Conservation (phyloP, 306 rosid species). For the Boehmeria nivea region DNA sequence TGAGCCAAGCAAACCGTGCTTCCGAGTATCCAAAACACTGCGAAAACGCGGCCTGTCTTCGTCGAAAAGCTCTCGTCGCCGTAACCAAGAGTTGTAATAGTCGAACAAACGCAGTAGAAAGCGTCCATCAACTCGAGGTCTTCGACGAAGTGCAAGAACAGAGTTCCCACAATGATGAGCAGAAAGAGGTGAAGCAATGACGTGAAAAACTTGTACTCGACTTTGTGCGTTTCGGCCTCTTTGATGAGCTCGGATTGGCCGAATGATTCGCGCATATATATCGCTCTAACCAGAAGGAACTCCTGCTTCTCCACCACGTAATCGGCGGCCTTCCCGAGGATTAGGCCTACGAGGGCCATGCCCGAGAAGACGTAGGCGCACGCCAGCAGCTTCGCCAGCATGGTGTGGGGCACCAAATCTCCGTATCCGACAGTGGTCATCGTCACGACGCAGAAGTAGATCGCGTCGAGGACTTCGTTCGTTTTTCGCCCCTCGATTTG, state of each 20-base stretch:
- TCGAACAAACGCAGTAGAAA: slow-evolving; percentile 74
- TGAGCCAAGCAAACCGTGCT: slow-evolving; percentile 82
- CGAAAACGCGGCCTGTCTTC: slow-evolving; percentile 51
- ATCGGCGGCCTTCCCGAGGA: slow-evolving; percentile 75
- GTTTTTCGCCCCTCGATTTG: slow-evolving; percentile 59
- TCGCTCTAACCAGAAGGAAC: slow-evolving; percentile 43
- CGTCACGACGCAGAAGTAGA: slow-evolving; percentile 81
- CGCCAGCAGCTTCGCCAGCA: slow-evolving; percentile 61
- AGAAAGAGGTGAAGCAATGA: slow-evolving; percentile 30
- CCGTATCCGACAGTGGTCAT: slow-evolving; percentile 93
- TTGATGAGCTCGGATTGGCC: slow-evolving; percentile 33
- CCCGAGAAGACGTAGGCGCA: slow-evolving; percentile 70
- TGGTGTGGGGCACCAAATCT: slow-evolving; percentile 69
- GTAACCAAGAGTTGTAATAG: slow-evolving; percentile 78
- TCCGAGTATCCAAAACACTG: slow-evolving; percentile 72
- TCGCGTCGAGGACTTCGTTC: slow-evolving; percentile 54
- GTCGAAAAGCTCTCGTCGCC: slow-evolving; percentile 84
- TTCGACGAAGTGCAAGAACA: slow-evolving; percentile 49
- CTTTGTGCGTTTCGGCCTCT: slow-evolving; percentile 43
- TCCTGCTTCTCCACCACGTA: slow-evolving; percentile 77
- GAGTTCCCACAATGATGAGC: slow-evolving; percentile 46
- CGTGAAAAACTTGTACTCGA: slow-evolving; percentile 49
- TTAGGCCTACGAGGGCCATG: slow-evolving; percentile 57
- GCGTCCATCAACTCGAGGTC: slow-evolving; percentile 52
- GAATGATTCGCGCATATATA: slow-evolving; percentile 25